Evolutionary conservation across 768 basidiomycete genomes (phyloP), one percentile per base, ranked within the genome.

Genomic region (Coprinopsis marcescibilis): DNA sequence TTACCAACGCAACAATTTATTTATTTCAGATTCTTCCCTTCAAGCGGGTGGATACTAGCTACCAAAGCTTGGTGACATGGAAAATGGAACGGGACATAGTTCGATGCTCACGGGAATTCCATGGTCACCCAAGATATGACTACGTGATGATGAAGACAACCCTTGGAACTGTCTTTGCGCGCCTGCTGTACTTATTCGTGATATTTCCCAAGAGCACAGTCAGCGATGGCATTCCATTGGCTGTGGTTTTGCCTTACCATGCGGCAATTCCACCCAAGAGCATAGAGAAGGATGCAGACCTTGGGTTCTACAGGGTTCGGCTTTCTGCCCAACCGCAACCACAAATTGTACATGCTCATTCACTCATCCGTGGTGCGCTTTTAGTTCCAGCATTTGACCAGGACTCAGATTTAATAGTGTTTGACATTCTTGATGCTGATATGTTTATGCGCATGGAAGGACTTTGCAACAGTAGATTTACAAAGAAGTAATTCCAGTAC

Each of bases 31-130:
- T 60, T 0, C 26, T 14, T 1, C 50, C 56, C 40, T 33, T 58
- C 26, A 15, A 15, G 1, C 58, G 52, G n/a, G 42, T 64, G 36
- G 57, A 48, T 36, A 19, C 60, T 2, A 46, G 53, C 19, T 64
- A 60, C 50, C 53, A 45, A 30, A 59, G 52, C 1, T 40, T 8
- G 3, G 51, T 56, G 6, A 49, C 61, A 39, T 65, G 62, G 62
- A 33, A 41, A 12, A 25, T 46, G n/a, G 26, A n/a, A 4, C 55
- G 49, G 1, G 57, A 65, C 41, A 44, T 55, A 17, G 48, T 66
- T 0, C 43, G 46, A 7, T 64, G 53, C 54, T 63, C 51, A 30
- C 60, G 60, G 2, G 30, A 7, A 0, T 66, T 65, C 45, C 47
- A 51, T 27, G 27, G 37, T 1, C 8, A 19, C 6, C 54, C 50